These are phyloP conservation scores for Eutrema japonicum DNA, from an alignment of 345 rosid genomes.

Conservation along the genomic window DNA sequence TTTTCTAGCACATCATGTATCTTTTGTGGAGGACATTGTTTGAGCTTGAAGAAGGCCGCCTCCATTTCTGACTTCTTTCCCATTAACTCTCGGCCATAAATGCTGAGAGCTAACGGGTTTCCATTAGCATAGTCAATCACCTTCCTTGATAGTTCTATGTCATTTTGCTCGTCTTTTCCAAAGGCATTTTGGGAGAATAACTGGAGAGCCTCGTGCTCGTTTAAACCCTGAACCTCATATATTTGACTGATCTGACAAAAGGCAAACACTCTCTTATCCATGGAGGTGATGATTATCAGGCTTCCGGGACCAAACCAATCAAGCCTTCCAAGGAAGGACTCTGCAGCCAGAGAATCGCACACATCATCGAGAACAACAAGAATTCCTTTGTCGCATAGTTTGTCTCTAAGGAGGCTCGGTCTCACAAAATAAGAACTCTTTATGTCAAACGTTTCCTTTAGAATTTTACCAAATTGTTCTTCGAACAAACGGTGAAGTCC, in stretches of 20 bases:
- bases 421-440: not conserved
- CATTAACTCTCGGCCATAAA: not conserved
- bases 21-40: not conserved
- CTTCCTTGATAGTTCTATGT: not conserved
- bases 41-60: conserved; percentile 6
- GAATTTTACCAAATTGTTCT: not conserved
- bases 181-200: not conserved
- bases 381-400: conserved; percentile 6
- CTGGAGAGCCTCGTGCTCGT: not conserved
- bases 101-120: conserved; percentile 44
- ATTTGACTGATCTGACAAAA: conserved; percentile 17
- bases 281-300: conserved; percentile 19
- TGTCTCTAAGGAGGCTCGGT: not conserved
- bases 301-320: conserved; percentile 27
- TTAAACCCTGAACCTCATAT: conserved; percentile 17
- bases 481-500: conserved; percentile 8
- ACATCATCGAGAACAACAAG: conserved; percentile 2
- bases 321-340: conserved; percentile 5
- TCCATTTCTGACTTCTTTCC: conserved; percentile 18
- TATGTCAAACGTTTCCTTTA: not conserved
- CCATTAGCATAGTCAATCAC: conserved; percentile 31
- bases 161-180: not conserved
- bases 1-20: not conserved
- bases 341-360: not conserved
- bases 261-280: conserved; percentile 3